Evolutionary conservation across 2,329 filamentous ascomycete genomes (phyloP).

Genomic region (Hymenotorrendiella dingleyae): DNA sequence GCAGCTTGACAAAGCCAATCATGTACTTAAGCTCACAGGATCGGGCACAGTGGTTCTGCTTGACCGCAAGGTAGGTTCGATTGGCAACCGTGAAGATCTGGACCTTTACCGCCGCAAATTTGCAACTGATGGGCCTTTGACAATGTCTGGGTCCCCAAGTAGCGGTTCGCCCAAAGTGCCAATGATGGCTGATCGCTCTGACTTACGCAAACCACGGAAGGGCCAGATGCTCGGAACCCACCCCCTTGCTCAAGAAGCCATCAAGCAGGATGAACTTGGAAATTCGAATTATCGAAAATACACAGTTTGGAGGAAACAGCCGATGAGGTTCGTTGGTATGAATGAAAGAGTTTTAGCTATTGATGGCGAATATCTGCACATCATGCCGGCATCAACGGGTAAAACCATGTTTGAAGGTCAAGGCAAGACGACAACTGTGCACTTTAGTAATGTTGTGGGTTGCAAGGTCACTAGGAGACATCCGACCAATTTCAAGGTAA

Average conservation of each 20-base stretch:
- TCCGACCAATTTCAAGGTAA: slow-evolving; percentile 72
- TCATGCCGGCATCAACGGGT: slow-evolving; percentile 65
- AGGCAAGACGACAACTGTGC: slow-evolving; percentile 72
- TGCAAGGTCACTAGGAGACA: slow-evolving; percentile 77
- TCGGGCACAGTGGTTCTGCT: slow-evolving; percentile 70
- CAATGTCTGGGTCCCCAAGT: slow-evolving; percentile 62
- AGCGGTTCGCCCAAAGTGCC: slow-evolving; percentile 62
- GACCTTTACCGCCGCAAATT: slow-evolving; percentile 72
- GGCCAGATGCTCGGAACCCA: slow-evolving; percentile 54
- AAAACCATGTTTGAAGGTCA: slow-evolving; percentile 58
- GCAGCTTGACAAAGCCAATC: slow-evolving; percentile 71
- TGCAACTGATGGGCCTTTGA: slow-evolving; percentile 65
- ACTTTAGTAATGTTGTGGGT: slow-evolving; percentile 75
- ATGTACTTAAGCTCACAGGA: slow-evolving; percentile 70
- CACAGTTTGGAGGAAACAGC: slow-evolving; percentile 74
- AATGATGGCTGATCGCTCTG: slow-evolving; percentile 35
- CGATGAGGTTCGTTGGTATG: slow-evolving; percentile 71
- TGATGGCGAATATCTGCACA: slow-evolving; percentile 81
- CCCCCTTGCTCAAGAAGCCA: slow-evolving; percentile 59
- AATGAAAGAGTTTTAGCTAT: slow-evolving; percentile 73
- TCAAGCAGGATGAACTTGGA: slow-evolving; percentile 53
- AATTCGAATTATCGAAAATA: slow-evolving; percentile 66
- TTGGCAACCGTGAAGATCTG: slow-evolving; percentile 68
- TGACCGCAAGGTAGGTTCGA: slow-evolving; percentile 72
- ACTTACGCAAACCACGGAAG: slow-evolving; percentile 43